Evolutionary conservation across 2,329 filamentous ascomycete genomes (phyloP).

Genomic region (Arthrinium phaeospermum): DNA sequence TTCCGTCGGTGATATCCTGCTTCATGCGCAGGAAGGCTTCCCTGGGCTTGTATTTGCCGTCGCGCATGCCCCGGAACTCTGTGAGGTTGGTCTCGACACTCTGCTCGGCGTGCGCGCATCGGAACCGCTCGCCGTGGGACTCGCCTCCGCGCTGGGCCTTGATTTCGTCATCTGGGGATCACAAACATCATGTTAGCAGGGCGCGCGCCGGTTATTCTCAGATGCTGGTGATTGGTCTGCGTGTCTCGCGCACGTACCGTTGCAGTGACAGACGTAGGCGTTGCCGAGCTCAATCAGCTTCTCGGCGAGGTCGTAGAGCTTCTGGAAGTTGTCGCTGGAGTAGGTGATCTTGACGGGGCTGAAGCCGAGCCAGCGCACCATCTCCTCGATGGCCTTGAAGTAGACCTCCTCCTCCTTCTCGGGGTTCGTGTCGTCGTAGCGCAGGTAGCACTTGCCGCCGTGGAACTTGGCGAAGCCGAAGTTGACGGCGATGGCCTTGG

Average conservation of each 20-base stretch:
- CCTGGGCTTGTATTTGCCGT: conserved; percentile 86
- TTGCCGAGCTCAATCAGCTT: conserved; percentile 75
- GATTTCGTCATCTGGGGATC: conserved; percentile 69
- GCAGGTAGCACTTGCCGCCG: conserved; percentile 75
- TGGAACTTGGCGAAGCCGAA: conserved; percentile 92
- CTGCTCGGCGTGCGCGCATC: conserved; percentile 80
- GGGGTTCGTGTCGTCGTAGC: conserved; percentile 96
- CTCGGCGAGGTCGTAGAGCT: conserved; percentile 87
- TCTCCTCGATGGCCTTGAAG: conserved; percentile 87
- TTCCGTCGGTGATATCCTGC: conserved; percentile 81
- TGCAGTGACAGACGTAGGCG: conserved; percentile 89
- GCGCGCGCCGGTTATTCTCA: no score
- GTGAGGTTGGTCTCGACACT: conserved; percentile 75
- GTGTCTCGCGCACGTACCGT: conserved; percentile 45
- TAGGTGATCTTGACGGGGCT: conserved; percentile 81
- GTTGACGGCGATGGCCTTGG: conserved; percentile 94
- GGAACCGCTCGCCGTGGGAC: conserved; percentile 71
- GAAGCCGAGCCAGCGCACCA: conserved; percentile 85
- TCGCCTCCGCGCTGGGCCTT: conserved; percentile 86
- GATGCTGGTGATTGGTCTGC: no score
- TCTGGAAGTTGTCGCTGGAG: conserved; percentile 88
- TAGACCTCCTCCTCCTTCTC: conserved; percentile 91
- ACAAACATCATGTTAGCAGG: conserved; percentile 11
- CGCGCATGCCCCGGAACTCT: conserved; percentile 89
- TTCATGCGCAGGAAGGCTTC: conserved; percentile 93